phyloP scores from a whole-genome alignment of 2,329 filamentous ascomycete species.

The Talaromyces sp. region DNA sequence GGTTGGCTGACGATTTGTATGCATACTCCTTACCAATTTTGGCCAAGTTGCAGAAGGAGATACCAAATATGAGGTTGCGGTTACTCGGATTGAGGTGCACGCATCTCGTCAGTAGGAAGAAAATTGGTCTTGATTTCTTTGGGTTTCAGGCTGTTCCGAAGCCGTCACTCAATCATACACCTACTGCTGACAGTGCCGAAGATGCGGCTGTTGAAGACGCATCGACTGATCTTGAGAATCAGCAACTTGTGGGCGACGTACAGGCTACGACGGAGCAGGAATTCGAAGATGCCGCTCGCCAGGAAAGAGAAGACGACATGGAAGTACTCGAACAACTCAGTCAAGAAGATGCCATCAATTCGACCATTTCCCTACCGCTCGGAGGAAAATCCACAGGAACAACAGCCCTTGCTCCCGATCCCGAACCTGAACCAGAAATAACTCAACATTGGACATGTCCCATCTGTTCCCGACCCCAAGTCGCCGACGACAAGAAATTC shows the following conservation, averaged over 20 bases:
- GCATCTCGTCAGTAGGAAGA: constrained; percentile 81
- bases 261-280: constrained; percentile 66
- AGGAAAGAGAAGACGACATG: constrained; percentile 60
- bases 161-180: background rate
- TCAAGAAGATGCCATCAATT: constrained; percentile 45
- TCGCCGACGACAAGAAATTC: constrained; percentile 70
- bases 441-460: constrained; percentile 76
- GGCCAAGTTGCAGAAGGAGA: constrained; percentile 76
- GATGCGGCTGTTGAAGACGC: background rate
- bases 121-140: constrained; percentile 77
- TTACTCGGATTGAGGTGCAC: constrained; percentile 89
- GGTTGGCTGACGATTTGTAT: constrained; percentile 76
- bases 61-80: constrained; percentile 72
- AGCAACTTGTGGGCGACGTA: background rate
- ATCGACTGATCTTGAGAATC: background rate
- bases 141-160: constrained; percentile 42
- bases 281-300: constrained; percentile 59
- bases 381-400: background rate
- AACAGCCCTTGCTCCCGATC: background rate
- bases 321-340: constrained; percentile 61
- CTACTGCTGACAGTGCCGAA: background rate
- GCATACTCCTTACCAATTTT: constrained; percentile 78
- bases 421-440: background rate
- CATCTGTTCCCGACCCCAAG: constrained; percentile 75
- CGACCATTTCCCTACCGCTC: background rate